phyloP scores from a whole-genome alignment of 176 grass and related monocot species.

The Musa acuminata region DNA sequence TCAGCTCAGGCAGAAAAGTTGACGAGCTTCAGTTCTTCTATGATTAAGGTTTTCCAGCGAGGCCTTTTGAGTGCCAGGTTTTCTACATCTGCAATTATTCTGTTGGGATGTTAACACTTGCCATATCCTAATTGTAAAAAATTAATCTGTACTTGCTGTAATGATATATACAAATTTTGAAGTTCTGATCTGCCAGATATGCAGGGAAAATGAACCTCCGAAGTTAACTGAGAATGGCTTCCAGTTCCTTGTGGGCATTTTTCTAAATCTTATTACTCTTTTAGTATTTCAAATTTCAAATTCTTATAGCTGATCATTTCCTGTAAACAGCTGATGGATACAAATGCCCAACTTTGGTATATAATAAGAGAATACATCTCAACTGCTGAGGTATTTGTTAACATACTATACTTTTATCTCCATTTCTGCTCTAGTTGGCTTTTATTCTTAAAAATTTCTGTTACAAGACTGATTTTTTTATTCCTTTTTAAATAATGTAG shows the following conservation, averaged over 20 bases:
- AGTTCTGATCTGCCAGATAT: conserved; percentile 28
- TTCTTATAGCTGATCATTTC: conserved; percentile 28
- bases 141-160: conserved; percentile 1
- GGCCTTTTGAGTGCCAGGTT: conserved; percentile 88
- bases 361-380: conserved; percentile 98
- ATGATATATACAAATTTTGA: not conserved
- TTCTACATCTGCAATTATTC: conserved; percentile 17
- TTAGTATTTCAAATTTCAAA: conserved; percentile 12
- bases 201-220: conserved; percentile 71
- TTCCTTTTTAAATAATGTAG: conserved; percentile 28
- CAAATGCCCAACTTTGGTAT: conserved; percentile 93
- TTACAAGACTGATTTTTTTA: conserved; percentile 19
- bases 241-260: conserved; percentile 63
- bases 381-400: conserved; percentile 66
- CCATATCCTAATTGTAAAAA: not conserved
- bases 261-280: conserved; percentile 18
- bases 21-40: conserved; percentile 64
- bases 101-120: not conserved
- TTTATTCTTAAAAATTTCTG: conserved; percentile 13
- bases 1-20: conserved; percentile 74
- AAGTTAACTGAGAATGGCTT: conserved; percentile 95
- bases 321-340: conserved; percentile 78
- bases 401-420: conserved; percentile 11
- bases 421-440: conserved; percentile 5
- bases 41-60: conserved; percentile 86